phyloP scores from a whole-genome alignment of 2,329 filamentous ascomycete genomes.

The Neonectria magnoliae region DNA sequence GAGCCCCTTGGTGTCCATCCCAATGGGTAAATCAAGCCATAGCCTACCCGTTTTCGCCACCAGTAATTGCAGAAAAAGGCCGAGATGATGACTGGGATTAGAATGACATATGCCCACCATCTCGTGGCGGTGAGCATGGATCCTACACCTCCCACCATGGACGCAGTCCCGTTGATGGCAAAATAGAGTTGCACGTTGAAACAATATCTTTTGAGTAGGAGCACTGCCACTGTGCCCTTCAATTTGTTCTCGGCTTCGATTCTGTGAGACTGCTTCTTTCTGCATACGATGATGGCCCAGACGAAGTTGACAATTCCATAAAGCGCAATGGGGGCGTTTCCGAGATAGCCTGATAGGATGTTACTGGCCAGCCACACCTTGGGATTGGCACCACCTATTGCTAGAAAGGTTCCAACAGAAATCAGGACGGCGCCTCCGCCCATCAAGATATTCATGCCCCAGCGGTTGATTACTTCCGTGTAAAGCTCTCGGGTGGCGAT shows the following conservation, averaged over 20 bases:
- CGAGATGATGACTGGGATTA: conserved; percentile 60
- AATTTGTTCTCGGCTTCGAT: conserved; percentile 39
- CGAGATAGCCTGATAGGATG: conserved; percentile 64
- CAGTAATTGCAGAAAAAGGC: conserved; percentile 59
- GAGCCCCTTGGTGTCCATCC: conserved; percentile 9
- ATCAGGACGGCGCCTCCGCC: conserved; percentile 61
- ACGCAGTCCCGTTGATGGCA: conserved; percentile 55
- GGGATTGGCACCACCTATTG: conserved; percentile 59
- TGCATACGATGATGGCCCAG: conserved; percentile 58
- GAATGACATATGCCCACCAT: conserved; percentile 64
- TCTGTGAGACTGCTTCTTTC: conserved; percentile 52
- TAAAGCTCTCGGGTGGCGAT: conserved; percentile 60
- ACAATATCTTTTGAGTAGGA: conserved; percentile 49
- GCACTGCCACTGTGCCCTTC: conserved; percentile 36
- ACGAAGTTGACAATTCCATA: conserved; percentile 60
- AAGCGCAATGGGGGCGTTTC: conserved; percentile 59
- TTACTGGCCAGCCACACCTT: conserved; percentile 59
- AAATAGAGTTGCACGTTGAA: conserved; percentile 54
- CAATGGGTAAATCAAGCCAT: conserved; percentile 36
- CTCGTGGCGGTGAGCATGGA: conserved; percentile 60
- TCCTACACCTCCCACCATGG: conserved; percentile 58
- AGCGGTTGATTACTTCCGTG: conserved; percentile 60
- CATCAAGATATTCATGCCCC: conserved; percentile 61
- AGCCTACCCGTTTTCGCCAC: conserved; percentile 59
- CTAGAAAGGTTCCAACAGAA: conserved; percentile 62